These are phyloP conservation scores for Leccinum subrobustum DNA, from an alignment of 1,284 basidiomycete species.

Conservation along the genomic window DNA sequence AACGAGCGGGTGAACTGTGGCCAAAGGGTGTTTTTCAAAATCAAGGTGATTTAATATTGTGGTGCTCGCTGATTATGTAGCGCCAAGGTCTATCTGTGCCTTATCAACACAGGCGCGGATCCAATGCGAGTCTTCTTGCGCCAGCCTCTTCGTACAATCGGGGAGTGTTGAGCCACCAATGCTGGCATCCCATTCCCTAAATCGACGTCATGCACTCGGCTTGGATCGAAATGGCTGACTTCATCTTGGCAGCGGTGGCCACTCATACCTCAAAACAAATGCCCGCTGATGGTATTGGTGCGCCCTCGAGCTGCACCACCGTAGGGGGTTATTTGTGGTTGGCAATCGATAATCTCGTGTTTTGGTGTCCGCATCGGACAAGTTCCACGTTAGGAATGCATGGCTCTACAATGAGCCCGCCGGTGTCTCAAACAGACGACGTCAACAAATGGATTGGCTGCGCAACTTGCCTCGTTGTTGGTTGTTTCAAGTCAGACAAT, in stretches of 20 bases:
- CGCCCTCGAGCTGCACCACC: background rate
- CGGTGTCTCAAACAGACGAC: background rate
- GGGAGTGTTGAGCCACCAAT: background rate
- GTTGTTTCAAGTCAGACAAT: background rate
- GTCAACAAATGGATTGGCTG: background rate
- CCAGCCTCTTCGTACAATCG: background rate
- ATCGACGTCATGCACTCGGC: background rate
- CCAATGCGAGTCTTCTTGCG: background rate
- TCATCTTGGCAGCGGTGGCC: background rate
- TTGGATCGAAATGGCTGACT: background rate
- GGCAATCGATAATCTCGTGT: background rate
- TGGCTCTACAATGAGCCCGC: background rate
- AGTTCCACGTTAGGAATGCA: background rate
- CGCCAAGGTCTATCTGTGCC: background rate
- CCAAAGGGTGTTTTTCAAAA: background rate
- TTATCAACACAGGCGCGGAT: background rate
- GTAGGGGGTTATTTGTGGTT: conserved; percentile 1
- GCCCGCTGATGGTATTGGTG: conserved; percentile 6
- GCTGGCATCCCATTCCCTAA: background rate
- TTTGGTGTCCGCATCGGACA: background rate
- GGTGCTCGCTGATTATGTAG: background rate
- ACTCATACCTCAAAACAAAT: background rate
- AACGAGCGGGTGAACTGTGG: background rate
- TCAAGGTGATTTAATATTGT: background rate
- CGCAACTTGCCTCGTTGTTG: background rate